These are phyloP conservation scores for Huntiella moniliformis DNA, from an alignment of 2,329 filamentous ascomycete species.

Conservation along the genomic window DNA sequence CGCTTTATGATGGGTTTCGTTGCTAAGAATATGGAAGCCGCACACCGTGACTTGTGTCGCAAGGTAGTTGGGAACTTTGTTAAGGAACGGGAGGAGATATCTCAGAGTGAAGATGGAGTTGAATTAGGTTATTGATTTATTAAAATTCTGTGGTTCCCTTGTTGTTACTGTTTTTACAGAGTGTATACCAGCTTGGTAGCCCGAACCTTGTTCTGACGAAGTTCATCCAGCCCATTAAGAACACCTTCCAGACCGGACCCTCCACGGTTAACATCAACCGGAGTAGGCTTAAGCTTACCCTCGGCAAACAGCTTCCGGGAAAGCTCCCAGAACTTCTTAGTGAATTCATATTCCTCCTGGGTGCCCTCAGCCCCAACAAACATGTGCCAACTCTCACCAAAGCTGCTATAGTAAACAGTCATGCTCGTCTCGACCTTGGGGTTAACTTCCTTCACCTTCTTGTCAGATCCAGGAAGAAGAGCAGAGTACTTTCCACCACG, in stretches of 20 bases:
- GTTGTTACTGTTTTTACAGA: constrained; percentile 12
- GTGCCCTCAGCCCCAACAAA: constrained; percentile 14
- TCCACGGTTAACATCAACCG: constrained; percentile 17
- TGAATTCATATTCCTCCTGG: constrained; percentile 20
- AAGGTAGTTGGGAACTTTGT: constrained; percentile 16
- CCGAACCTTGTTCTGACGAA: constrained; percentile 20
- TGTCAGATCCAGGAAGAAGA: constrained; percentile 21
- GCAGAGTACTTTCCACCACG: constrained; percentile 22
- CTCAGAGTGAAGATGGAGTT: background rate
- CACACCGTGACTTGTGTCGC: constrained; percentile 18
- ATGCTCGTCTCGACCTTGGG: constrained; percentile 17
- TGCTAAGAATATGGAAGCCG: constrained; percentile 15
- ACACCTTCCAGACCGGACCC: constrained; percentile 19
- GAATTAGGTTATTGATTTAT: too few species aligned
- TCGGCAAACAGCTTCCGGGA: constrained; percentile 18
- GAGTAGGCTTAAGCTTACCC: constrained; percentile 19
- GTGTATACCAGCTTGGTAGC: constrained; percentile 28
- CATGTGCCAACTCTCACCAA: constrained; percentile 21
- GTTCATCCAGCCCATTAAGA: constrained; percentile 19
- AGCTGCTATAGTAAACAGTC: constrained; percentile 23
- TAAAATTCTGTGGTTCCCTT: too few species aligned
- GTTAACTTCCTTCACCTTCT: constrained; percentile 25
- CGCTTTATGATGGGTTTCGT: constrained; percentile 21
- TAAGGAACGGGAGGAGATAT: constrained; percentile 12
- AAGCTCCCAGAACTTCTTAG: constrained; percentile 21